Evolutionary conservation across 257 asterid species (phyloP), one percentile per base, ranked within the genome.

Genomic region (Solanum virginianum): DNA sequence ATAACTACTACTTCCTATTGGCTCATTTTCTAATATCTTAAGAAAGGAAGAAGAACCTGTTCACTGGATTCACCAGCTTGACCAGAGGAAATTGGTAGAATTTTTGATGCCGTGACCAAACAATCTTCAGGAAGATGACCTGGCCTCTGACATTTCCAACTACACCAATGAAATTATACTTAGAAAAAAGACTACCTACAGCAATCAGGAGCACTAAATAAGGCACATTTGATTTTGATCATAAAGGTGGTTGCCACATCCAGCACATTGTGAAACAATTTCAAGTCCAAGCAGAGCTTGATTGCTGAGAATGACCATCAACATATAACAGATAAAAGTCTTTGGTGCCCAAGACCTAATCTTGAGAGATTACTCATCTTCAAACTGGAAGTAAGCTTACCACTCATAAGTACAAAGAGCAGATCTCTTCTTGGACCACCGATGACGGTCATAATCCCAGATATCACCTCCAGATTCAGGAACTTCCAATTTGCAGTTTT

Each of bases 41-140:
- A 20, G 68, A 84, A 70, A 82, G 79, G 84, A 83, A 86, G 53
- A 2, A 45, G 65, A 79, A 91, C 94, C 89, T 86, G 82, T 49
- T 85, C 83, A 26, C 82, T 85, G 79, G 89, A 85, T 87, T 89
- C 83, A 70, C 82, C 90, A 77, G 87, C 70, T 87, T 88, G 80
- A 80, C 83, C 89, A 85, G 87, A 80, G 59, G 88, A 86, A 80
- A 70, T 17, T 8, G 86, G 75, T 85, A 70, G 91, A 55, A 66
- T 69, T 62, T 84, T 86, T 86, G 97, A 88, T 39, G 88, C 72
- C 83, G 43, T 81, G 86, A 87, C 94, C 92, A 94, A 85, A 88
- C 99, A 95, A 91, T 95, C 99, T 88, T 93, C 95, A 16, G 98
- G 92, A 84, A 95, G 97, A 90, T 95, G 99, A 82, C 99, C 98